These are phyloP conservation scores for Pugionium dolabratum DNA, from an alignment of 345 rosid species.

Conservation along the genomic window DNA sequence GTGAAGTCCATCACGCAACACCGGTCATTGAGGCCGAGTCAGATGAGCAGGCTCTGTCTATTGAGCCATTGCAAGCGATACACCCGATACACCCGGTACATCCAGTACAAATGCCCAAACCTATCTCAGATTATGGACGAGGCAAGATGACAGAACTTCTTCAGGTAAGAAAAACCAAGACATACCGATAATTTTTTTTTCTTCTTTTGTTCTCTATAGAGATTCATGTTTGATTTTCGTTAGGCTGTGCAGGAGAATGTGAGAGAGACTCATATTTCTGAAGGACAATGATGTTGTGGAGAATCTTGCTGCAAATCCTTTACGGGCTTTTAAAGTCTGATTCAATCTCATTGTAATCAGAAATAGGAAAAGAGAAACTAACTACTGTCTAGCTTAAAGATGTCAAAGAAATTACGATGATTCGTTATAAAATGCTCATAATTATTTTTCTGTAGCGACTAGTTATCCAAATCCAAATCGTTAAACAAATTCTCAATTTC, in stretches of 20 bases:
- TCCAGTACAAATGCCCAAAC: constrained; percentile 48
- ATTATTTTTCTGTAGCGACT: background rate
- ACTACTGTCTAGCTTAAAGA: constrained; percentile 28
- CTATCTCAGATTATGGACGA: constrained; percentile 52
- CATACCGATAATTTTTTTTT: background rate
- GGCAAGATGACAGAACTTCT: constrained; percentile 88
- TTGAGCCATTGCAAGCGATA: constrained; percentile 64
- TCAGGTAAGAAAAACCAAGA: constrained; percentile 54
- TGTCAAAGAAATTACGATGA: constrained; percentile 9
- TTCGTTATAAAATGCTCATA: constrained; percentile 11
- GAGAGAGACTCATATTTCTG: constrained; percentile 47
- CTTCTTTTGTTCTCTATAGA: background rate
- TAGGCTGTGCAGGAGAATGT: constrained; percentile 93
- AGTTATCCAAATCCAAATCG: too few species aligned
- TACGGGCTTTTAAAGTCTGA: constrained; percentile 29
- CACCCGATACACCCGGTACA: constrained; percentile 57
- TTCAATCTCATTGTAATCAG: constrained; percentile 36
- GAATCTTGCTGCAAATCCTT: constrained; percentile 26
- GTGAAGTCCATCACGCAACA: constrained; percentile 40
- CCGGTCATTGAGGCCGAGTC: constrained; percentile 41
- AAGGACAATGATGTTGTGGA: constrained; percentile 29
- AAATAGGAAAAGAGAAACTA: constrained; percentile 37
- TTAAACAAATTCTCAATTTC: too few species aligned
- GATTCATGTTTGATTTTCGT: constrained; percentile 28
- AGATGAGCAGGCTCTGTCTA: constrained; percentile 59